Evolutionary conservation across 257 asterid species (phyloP).

Genomic region (Solanum ossicruentum): DNA sequence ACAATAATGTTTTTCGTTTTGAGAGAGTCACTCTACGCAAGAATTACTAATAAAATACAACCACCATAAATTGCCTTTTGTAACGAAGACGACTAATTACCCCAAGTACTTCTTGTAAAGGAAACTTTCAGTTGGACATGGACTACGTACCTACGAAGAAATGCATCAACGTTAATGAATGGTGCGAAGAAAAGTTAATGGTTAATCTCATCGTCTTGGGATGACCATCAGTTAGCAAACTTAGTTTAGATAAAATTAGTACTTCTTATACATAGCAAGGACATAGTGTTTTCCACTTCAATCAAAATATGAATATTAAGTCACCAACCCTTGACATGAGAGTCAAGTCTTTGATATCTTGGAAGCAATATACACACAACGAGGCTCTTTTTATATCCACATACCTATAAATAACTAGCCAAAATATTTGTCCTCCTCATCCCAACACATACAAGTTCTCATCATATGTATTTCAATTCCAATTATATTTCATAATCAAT

Average conservation of each 20-base stretch:
- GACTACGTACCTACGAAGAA: too few species aligned
- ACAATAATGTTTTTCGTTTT: too few species aligned
- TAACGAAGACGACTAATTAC: too few species aligned
- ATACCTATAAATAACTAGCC: neutral
- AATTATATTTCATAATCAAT: neutral
- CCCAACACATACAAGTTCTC: neutral
- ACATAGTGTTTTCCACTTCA: constrained; percentile 1
- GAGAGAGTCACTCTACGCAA: too few species aligned
- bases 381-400: neutral
- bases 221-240: neutral
- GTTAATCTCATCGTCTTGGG: too few species aligned
- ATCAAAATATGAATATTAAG: neutral
- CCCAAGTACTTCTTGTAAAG: too few species aligned
- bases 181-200: too few species aligned
- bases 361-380: constrained; percentile 23
- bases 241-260: neutral
- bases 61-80: too few species aligned
- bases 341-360: constrained; percentile 34
- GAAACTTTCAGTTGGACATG: too few species aligned
- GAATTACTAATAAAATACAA: too few species aligned
- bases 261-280: neutral
- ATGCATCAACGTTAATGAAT: too few species aligned
- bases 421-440: neutral
- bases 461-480: neutral
- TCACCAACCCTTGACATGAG: constrained; percentile 17